These are phyloP conservation scores for Euphorbia schlechtendalii DNA, from an alignment of 441 rosid genomes.

Conservation along the genomic window DNA sequence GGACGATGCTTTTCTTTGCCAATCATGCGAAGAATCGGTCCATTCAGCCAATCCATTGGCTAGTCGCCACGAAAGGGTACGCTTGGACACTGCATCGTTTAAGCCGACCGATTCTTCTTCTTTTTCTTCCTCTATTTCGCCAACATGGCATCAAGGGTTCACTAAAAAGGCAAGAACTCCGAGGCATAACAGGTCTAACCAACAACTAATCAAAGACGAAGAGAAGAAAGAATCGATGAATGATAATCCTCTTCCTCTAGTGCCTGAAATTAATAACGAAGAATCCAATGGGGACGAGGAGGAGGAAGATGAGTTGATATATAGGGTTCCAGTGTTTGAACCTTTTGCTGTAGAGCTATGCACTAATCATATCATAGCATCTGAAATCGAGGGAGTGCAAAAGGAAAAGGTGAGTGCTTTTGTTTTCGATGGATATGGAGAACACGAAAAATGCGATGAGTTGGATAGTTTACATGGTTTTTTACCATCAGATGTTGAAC, in stretches of 20 bases:
- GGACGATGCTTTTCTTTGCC: slow-evolving; percentile 79
- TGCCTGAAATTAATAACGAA: slow-evolving; percentile 63
- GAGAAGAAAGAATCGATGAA: slow-evolving; percentile 3
- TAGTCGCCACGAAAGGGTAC: slow-evolving; percentile 58
- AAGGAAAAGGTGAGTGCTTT: slow-evolving; percentile 19
- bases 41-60: slow-evolving; percentile 78
- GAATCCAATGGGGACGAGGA: slow-evolving; percentile 32
- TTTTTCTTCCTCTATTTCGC: slow-evolving; percentile 26
- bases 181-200: slow-evolving; percentile 26
- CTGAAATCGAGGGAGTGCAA: slow-evolving; percentile 9
- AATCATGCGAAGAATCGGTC: slow-evolving; percentile 63
- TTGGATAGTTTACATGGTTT: slow-evolving; percentile 32
- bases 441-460: slow-evolving; percentile 20
- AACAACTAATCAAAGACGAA: slow-evolving; percentile 15
- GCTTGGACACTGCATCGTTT: slow-evolving; percentile 35
- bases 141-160: slow-evolving; percentile 57
- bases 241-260: slow-evolving; percentile 30
- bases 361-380: not conserved
- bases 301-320: slow-evolving; percentile 39
- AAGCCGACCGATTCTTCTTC: not conserved
- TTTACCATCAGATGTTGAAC: slow-evolving; percentile 44
- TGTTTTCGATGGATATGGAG: slow-evolving; percentile 15
- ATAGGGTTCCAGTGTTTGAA: slow-evolving; percentile 57
- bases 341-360: slow-evolving; percentile 32
- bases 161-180: slow-evolving; percentile 69